Conservation (phyloP, 805 yeast genomes). For the Monosporozyma aerobia region DNA sequence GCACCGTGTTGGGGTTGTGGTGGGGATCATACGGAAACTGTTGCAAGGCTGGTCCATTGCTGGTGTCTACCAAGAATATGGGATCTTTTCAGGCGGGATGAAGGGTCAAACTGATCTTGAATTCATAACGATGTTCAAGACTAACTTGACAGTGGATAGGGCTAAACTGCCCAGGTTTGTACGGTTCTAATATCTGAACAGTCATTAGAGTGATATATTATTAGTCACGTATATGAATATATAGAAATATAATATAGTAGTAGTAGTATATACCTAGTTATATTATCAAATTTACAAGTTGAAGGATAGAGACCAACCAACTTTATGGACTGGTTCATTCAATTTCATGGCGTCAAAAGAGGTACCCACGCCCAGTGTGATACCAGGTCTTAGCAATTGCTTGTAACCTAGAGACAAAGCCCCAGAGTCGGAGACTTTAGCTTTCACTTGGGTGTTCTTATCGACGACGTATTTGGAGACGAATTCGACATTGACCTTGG, state of each 20-base stretch:
- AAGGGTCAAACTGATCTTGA: conserved; percentile 89
- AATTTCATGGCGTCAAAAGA: conserved; percentile 92
- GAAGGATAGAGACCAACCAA: conserved; percentile 91
- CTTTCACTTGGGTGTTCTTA: conserved; percentile 81
- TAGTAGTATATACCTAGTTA: not conserved
- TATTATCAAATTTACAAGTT: conserved; percentile 50
- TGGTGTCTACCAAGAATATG: conserved; percentile 89
- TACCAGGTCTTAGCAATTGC: conserved; percentile 93
- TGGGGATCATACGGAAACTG: conserved; percentile 80
- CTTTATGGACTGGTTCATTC: conserved; percentile 94
- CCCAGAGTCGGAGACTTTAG: conserved; percentile 94
- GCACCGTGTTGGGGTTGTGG: conserved; percentile 86
- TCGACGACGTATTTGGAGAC: conserved; percentile 90
- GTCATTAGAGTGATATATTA: not conserved
- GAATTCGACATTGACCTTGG: conserved; percentile 82
- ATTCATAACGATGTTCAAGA: conserved; percentile 76
- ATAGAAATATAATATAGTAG: not conserved
- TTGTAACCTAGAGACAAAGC: conserved; percentile 86
- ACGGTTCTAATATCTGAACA: conserved; percentile 7
- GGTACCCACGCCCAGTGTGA: conserved; percentile 93
- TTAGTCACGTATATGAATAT: not conserved
- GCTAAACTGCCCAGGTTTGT: conserved; percentile 57
- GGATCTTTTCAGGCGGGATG: conserved; percentile 76
- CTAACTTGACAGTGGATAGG: conserved; percentile 42
- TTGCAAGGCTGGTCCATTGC: conserved; percentile 91